Conservation (phyloP, 257 asterid species). For the Solanum ahanhuiri region DNA sequence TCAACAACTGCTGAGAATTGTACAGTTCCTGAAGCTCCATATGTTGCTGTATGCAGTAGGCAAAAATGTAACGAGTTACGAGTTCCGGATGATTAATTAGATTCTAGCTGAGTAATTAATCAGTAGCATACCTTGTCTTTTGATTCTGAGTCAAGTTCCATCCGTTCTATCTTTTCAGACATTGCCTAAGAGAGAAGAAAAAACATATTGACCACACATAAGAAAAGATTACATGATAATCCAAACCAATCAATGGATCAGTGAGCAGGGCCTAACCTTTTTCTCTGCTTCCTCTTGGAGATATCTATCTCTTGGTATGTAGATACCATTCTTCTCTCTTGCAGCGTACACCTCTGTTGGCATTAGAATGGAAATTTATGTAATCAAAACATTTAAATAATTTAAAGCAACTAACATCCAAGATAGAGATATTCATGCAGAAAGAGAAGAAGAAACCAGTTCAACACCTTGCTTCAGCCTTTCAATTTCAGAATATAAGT, state of each 20-base stretch:
- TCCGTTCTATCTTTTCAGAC: conserved; percentile 87
- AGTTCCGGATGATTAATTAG: background rate
- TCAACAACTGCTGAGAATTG: conserved; percentile 73
- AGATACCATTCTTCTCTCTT: conserved; percentile 95
- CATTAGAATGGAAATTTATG: background rate
- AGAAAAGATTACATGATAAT: background rate
- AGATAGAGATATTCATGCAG: background rate
- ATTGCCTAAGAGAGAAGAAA: conserved; percentile 50
- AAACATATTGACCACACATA: background rate
- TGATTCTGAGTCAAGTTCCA: conserved; percentile 88
- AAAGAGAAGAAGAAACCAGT: background rate
- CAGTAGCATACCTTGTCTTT: conserved; percentile 68
- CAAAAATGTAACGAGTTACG: background rate
- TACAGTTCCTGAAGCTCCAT: conserved; percentile 77
- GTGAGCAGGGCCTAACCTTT: conserved; percentile 38
- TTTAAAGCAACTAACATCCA: background rate
- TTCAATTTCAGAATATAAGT: conserved; percentile 48
- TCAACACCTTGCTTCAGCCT: conserved; percentile 85
- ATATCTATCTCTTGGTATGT: conserved; percentile 93
- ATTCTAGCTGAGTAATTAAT: conserved; percentile 1
- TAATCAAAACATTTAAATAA: background rate
- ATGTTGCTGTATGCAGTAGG: conserved; percentile 51
- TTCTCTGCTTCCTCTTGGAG: conserved; percentile 99
- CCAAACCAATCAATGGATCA: background rate
- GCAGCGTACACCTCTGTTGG: conserved; percentile 94